Percentiles rank a stretch among this genome's conserved stretches.
Conservation (phyloP, 257 asterid species). For the Solanum rostratum region DNA sequence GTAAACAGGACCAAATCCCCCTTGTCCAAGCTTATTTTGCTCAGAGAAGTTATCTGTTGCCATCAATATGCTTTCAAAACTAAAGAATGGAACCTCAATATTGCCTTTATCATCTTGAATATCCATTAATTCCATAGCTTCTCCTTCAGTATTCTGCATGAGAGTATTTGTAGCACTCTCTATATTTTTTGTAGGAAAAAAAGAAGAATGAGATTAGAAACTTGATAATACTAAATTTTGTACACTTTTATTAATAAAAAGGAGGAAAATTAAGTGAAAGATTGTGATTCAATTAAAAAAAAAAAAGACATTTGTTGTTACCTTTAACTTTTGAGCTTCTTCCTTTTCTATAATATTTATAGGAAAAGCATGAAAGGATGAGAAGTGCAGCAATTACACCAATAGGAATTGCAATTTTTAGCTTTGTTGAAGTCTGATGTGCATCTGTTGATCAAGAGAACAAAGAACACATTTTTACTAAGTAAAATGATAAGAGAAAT, state of each 20-base stretch:
- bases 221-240: background rate
- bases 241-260: background rate
- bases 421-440: background rate
- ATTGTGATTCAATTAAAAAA: background rate
- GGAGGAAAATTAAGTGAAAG: background rate
- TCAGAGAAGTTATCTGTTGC: background rate
- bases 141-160: background rate
- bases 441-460: background rate
- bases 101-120: background rate
- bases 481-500: background rate
- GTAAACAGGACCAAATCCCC: conserved; percentile 1
- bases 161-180: background rate
- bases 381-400: background rate
- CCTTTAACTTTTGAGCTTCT: background rate
- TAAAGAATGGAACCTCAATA: background rate
- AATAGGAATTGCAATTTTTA: background rate
- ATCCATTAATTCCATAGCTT: background rate
- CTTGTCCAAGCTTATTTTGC: background rate
- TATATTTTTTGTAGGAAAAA: background rate
- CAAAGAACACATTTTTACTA: background rate
- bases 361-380: background rate
- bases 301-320: background rate
- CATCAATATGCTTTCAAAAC: background rate
- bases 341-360: background rate
- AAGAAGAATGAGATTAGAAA: background rate